Base-by-base conservation (phyloP, 805 yeast genomes). In the Jamesozyma rosinii region DNA sequence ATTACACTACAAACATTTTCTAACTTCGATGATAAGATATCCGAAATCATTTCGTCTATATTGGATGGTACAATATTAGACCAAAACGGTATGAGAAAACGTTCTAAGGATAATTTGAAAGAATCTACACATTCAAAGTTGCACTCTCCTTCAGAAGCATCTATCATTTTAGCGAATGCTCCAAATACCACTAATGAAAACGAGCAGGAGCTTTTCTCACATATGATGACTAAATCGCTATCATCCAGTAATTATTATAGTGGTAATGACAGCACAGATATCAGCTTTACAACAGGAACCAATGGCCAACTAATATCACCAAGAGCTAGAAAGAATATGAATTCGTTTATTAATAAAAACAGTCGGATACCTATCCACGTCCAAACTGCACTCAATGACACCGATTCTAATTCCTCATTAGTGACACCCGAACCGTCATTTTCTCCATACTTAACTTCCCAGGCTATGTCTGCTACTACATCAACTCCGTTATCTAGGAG, bases 1-100 rank as follows among this genome's bases (percentile, higher is more conserved):
- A 49, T 55, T 18, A 42, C 57, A 13, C 35, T 60, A 18, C 50
- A 50, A 35, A 54, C 55, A 1, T 47, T 50, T 6, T 51, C 57
- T 1, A 47, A 48, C 27, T 48, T 58, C 19, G 56, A 53, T 30
- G 61, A 52, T 18, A 51, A 51, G 27, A 54, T 58, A 8, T 44
- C 61, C 6, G 50, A 48, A 14, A 47, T 53, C 19, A 53, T 61
- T 2, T 50, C 56, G 8, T 52, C 58, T 1, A 53, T 63, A 33
- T 30, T 62, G 6, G 54, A 53, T 43, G 57, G 57, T n/a, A 44
- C 55, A 10, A 43, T 57, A 24, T 37, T 49, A 3, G 49, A 53
- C 38, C 50, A 49, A 19, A 44, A 49, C 27, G 53, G 53, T 11
- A 41, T 43, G n/a, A 49, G 38, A 29, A 48, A 48, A n/a, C 18